These are phyloP conservation scores for Musa schizocarpa DNA, from an alignment of 176 grass and related monocot genomes.

Conservation along the genomic window DNA sequence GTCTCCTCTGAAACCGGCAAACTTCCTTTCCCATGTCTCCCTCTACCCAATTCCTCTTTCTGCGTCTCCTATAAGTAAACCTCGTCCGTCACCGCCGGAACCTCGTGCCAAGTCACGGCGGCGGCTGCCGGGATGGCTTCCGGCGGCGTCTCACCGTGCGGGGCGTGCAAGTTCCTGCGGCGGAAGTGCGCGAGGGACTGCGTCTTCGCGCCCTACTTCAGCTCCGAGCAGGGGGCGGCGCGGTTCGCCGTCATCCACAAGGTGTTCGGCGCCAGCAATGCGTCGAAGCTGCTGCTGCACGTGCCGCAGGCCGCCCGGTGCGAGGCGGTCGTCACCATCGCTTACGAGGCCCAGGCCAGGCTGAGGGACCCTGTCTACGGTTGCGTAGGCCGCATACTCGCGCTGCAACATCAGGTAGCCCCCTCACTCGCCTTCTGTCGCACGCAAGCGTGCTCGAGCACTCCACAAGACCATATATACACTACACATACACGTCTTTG, in stretches of 20 bases:
- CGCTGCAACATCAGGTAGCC: background rate
- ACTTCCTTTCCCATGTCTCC: too few relatives aligned
- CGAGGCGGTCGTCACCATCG: conserved; percentile 3
- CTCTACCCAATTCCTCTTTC: too few relatives aligned
- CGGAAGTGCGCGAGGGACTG: background rate
- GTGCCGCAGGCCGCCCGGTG: background rate
- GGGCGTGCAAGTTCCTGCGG: conserved; percentile 16
- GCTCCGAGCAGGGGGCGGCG: background rate
- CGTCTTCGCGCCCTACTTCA: conserved; percentile 3
- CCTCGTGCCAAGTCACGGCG: background rate
- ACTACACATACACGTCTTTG: too few relatives aligned
- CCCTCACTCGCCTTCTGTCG: too few relatives aligned
- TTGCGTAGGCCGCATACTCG: background rate
- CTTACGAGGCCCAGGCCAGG: background rate
- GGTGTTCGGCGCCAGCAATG: conserved; percentile 95
- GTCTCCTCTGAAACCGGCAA: too few relatives aligned
- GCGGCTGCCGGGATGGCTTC: background rate
- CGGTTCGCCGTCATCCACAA: conserved; percentile 35
- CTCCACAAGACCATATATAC: too few relatives aligned
- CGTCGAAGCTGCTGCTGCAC: conserved; percentile 87
- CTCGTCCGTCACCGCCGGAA: too few relatives aligned
- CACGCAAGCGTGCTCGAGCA: too few relatives aligned
- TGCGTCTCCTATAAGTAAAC: too few relatives aligned
- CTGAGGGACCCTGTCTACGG: background rate
- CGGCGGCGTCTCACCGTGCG: background rate